These are phyloP conservation scores for Beverwykella pulmonaria DNA, from an alignment of 495 filamentous ascomycete genomes.

Conservation along the genomic window DNA sequence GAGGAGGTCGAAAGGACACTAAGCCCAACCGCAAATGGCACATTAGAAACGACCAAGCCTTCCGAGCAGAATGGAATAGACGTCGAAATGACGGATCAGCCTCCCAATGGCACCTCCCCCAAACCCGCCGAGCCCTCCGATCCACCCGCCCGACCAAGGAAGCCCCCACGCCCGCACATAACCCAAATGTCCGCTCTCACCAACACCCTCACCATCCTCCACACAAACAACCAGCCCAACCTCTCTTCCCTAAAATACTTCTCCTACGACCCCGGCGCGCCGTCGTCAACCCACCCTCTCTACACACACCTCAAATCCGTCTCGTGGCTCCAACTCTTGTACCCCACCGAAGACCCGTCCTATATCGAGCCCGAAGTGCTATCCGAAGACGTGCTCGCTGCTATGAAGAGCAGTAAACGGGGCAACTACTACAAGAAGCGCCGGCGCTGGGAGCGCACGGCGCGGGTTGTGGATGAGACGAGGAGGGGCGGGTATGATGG, in stretches of 20 bases:
- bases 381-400: slow-evolving; percentile 57
- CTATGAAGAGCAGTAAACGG: slow-evolving; percentile 75
- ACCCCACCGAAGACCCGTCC: slow-evolving; percentile 69
- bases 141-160: slow-evolving; percentile 23
- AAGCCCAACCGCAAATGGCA: not conserved
- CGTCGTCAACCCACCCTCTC: slow-evolving; percentile 74
- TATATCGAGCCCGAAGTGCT: slow-evolving; percentile 64
- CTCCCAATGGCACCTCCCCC: not conserved
- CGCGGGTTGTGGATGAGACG: slow-evolving; percentile 69
- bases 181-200: slow-evolving; percentile 57
- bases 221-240: slow-evolving; percentile 88
- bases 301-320: slow-evolving; percentile 77
- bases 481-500: slow-evolving; percentile 79
- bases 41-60: not conserved
- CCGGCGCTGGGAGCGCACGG: slow-evolving; percentile 71
- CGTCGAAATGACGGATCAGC: not conserved
- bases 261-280: slow-evolving; percentile 70
- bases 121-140: slow-evolving; percentile 1
- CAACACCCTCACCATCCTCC: slow-evolving; percentile 87
- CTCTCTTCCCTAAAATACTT: slow-evolving; percentile 85
- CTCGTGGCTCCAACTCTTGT: slow-evolving; percentile 86
- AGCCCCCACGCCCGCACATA: slow-evolving; percentile 40
- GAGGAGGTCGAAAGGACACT: not conserved
- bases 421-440: slow-evolving; percentile 83
- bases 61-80: not conserved